Percentiles rank a stretch among this genome's conserved stretches.
Evolutionary conservation across 495 filamentous ascomycete species (phyloP).

Genomic region (Staphylotrichum tortipilum): DNA sequence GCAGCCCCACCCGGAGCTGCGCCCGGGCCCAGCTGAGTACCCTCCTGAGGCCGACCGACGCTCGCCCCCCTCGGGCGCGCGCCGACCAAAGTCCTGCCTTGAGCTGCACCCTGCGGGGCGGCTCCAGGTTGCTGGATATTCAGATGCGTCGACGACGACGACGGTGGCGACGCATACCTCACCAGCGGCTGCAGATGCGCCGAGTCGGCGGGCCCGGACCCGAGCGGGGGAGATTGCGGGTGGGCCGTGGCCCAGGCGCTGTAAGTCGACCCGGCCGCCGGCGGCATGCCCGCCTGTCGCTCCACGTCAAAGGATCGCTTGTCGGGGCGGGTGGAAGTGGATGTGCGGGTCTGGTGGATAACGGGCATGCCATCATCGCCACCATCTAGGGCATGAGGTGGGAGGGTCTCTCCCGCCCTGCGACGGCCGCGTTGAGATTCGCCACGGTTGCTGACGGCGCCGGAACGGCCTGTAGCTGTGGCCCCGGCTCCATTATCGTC

Average conservation of each 20-base stretch:
- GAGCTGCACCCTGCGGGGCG: neutral
- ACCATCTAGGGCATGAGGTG: constrained; percentile 16
- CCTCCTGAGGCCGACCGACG: constrained; percentile 7
- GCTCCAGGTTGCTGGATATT: constrained; percentile 1
- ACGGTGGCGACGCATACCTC: neutral
- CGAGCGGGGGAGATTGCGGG: too few relatives aligned
- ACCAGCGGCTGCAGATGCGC: neutral
- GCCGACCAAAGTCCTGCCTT: constrained; percentile 3
- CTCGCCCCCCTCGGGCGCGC: constrained; percentile 21
- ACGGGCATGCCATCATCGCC: constrained; percentile 10
- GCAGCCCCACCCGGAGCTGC: too few relatives aligned
- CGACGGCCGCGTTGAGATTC: constrained; percentile 40
- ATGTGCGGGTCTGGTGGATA: constrained; percentile 29
- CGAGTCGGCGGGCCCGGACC: too few relatives aligned
- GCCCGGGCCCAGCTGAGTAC: neutral
- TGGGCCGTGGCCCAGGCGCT: constrained; percentile 12
- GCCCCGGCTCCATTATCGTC: too few relatives aligned
- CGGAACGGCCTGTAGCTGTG: neutral
- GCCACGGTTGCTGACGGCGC: constrained; percentile 16
- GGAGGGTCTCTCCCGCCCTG: constrained; percentile 33
- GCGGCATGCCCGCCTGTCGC: constrained; percentile 17
- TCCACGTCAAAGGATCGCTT: constrained; percentile 24
- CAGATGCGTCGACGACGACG: neutral
- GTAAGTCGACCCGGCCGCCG: constrained; percentile 18
- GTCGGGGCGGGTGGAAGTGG: constrained; percentile 4